Percentiles rank a stretch among this genome's conserved stretches.
Conservation (phyloP, 2,329 filamentous ascomycete genomes). For the Pseudophaeomoniella oleicola region DNA sequence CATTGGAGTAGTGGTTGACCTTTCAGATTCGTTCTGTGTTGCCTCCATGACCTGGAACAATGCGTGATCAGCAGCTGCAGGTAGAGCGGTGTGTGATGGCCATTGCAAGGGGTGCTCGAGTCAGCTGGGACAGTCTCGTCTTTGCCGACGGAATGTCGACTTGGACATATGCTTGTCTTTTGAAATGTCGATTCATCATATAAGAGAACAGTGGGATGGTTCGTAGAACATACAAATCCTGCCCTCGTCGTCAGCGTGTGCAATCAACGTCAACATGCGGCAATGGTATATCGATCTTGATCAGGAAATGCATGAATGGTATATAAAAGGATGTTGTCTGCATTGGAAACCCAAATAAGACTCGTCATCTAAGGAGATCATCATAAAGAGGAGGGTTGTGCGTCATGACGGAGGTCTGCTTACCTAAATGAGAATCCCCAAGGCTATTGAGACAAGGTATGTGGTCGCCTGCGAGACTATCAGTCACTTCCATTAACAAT, state of each 20-base stretch:
- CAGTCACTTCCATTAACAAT: too few species aligned
- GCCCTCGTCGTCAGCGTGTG: too few species aligned
- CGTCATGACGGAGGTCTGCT: too few species aligned
- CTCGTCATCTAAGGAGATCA: conserved; percentile 49
- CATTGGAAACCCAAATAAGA: conserved; percentile 50
- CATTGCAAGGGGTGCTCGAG: background rate
- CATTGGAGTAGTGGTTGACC: background rate
- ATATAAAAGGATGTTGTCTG: conserved; percentile 38
- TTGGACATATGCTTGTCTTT: conserved; percentile 99
- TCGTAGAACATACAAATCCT: conserved; percentile 1
- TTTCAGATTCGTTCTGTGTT: too few species aligned
- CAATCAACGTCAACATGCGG: too few species aligned
- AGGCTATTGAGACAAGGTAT: too few species aligned
- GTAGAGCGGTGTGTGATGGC: background rate
- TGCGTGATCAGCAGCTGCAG: background rate
- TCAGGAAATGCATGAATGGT: conserved; percentile 50
- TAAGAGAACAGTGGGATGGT: conserved; percentile 11
- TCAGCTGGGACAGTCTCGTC: conserved; percentile 35
- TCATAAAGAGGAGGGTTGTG: conserved; percentile 23
- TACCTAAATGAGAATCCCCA: too few species aligned
- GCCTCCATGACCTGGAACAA: too few species aligned
- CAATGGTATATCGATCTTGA: conserved; percentile 4
- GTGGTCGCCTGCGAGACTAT: too few species aligned
- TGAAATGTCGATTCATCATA: conserved; percentile 73
- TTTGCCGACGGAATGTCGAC: conserved; percentile 32